A percentile compares a stretch with the other conserved stretches of the same genome.
Evolutionary conservation across 2,329 filamentous ascomycete genomes (phyloP).

Genomic region (Epichloe gansuensis): DNA sequence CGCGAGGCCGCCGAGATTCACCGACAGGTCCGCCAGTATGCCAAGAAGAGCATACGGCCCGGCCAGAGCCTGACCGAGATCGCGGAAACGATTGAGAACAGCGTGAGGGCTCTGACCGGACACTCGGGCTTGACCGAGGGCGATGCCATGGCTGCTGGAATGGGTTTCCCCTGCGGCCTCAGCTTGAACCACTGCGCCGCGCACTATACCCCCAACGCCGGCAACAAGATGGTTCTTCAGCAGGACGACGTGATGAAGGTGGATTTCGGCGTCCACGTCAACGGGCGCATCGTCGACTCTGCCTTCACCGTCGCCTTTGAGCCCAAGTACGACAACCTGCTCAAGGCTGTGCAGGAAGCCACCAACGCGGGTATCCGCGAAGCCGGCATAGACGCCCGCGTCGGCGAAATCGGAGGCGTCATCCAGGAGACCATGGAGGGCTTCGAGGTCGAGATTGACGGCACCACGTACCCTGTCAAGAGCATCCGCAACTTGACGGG

Average conservation of each 20-base stretch:
- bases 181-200: conserved; percentile 77
- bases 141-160: conserved; percentile 63
- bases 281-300: conserved; percentile 68
- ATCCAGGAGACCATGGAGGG: conserved; percentile 92
- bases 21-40: conserved; percentile 74
- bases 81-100: conserved; percentile 75
- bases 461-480: conserved; percentile 67
- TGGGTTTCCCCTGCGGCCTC: conserved; percentile 77
- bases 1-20: conserved; percentile 81
- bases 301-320: conserved; percentile 72
- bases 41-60: conserved; percentile 67
- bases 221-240: conserved; percentile 64
- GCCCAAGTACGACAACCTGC: conserved; percentile 59
- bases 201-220: conserved; percentile 77
- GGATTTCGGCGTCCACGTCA: conserved; percentile 71
- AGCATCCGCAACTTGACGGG: conserved; percentile 78
- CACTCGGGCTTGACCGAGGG: conserved; percentile 67
- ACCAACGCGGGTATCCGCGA: conserved; percentile 74
- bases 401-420: conserved; percentile 69
- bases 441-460: conserved; percentile 76
- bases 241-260: conserved; percentile 70
- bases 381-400: conserved; percentile 82
- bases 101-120: conserved; percentile 63
- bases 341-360: conserved; percentile 60
- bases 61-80: conserved; percentile 72